Evolutionary conservation across 129 eudicot species (phyloP).

Genomic region (Flaveria bidentis): DNA sequence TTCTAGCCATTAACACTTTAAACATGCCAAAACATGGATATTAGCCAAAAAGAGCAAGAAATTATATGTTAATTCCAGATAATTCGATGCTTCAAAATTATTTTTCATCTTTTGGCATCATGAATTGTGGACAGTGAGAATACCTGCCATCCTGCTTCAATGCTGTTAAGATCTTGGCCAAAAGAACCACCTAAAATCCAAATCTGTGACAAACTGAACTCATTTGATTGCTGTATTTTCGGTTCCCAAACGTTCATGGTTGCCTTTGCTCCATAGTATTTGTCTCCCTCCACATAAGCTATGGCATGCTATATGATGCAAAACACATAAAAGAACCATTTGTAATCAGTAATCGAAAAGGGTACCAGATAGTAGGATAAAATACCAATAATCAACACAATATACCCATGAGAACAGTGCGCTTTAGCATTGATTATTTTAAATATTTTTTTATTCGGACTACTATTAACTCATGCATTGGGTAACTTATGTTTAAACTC

Average conservation of each 20-base stretch:
- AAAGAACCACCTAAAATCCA: conserved; percentile 95
- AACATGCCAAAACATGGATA: conserved; percentile 4
- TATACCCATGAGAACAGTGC: neutral
- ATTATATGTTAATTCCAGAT: conserved; percentile 7
- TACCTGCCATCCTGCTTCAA: conserved; percentile 99
- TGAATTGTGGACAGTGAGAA: conserved; percentile 3
- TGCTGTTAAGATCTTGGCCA: conserved; percentile 98
- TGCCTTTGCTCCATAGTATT: conserved; percentile 89
- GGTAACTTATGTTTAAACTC: conserved; percentile 8
- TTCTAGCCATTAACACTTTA: conserved; percentile 18
- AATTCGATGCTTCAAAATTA: neutral
- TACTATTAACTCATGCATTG: neutral
- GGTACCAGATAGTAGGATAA: neutral
- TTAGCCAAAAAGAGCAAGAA: neutral
- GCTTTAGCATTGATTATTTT: neutral
- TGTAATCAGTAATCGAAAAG: neutral
- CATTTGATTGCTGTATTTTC: conserved; percentile 84
- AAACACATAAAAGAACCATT: neutral
- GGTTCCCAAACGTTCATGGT: conserved; percentile 98
- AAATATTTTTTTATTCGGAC: too few species aligned
- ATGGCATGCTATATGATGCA: conserved; percentile 71
- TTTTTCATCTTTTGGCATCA: neutral
- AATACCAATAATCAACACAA: neutral
- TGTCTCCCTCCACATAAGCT: conserved; percentile 93
- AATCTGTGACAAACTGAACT: conserved; percentile 86